These are phyloP conservation scores for Gaeumannomyces sp. DNA, from an alignment of 2,329 filamentous ascomycete genomes.

Conservation along the genomic window DNA sequence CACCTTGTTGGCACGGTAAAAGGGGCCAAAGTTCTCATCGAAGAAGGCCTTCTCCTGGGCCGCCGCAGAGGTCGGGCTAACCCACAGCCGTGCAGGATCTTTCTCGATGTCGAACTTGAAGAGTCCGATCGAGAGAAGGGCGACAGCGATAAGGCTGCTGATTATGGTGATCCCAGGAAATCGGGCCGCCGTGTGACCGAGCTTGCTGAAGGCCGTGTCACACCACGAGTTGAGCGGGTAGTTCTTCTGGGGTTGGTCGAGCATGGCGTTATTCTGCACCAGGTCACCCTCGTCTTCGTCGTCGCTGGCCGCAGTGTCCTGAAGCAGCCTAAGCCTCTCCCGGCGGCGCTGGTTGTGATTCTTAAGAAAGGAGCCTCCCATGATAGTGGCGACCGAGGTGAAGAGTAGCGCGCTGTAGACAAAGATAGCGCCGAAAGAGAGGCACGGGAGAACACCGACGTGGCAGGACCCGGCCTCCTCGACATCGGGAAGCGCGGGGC, in stretches of 20 bases:
- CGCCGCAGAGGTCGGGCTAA: conserved; percentile 86
- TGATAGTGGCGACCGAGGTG: conserved; percentile 57
- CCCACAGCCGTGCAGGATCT: conserved; percentile 89
- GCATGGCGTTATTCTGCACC: conserved; percentile 67
- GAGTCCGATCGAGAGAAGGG: conserved; percentile 80
- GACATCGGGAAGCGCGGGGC: conserved; percentile 75
- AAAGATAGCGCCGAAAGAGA: conserved; percentile 88
- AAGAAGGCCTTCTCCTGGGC: conserved; percentile 93
- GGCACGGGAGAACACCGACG: conserved; percentile 82
- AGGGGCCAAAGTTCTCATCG: conserved; percentile 87
- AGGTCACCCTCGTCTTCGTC: conserved; percentile 91
- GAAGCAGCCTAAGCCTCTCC: conserved; percentile 78
- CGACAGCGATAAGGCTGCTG: conserved; percentile 67
- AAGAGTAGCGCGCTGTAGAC: conserved; percentile 73
- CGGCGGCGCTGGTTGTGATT: conserved; percentile 68
- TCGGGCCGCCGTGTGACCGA: conserved; percentile 74
- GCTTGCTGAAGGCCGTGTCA: conserved; percentile 69
- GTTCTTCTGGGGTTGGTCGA: conserved; percentile 67
- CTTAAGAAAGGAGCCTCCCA: conserved; percentile 70
- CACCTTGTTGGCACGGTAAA: conserved; percentile 88
- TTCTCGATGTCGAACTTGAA: conserved; percentile 82
- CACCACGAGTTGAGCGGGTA: conserved; percentile 82
- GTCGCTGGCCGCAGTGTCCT: conserved; percentile 77
- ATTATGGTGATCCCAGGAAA: conserved; percentile 82
- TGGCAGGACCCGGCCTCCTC: conserved; percentile 64